Base-by-base conservation (phyloP, 257 asterid genomes). In the Cynanchum wilfordii region DNA sequence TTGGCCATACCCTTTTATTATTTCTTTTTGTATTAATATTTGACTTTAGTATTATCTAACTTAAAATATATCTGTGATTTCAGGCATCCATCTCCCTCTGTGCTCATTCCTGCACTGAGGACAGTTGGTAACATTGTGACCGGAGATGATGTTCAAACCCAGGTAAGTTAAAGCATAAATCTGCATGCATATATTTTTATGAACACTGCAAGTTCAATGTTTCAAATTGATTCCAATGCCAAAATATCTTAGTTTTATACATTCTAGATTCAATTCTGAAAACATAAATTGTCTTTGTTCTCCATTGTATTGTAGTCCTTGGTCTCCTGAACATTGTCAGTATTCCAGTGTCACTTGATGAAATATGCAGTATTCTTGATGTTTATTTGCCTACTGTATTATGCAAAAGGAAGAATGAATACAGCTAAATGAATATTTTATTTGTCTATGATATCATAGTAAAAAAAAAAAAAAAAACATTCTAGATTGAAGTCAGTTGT, bases 41-140 rank as follows among this genome's bases (percentile, higher is more conserved):
- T 54, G 22, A 69, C 30, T 84, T 58, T 68, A 38, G 29, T 38
- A 60, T 47, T 7, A 17, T 62, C 25, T 33, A 63, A 63, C 68
- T 10, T 8, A 9, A 19, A 27, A 1, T 77, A 64, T 50, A 65
- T 51, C 5, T 55, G 25, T 77, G 57, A 71, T 49, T 76, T 54
- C 91, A 92, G 98, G 50, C 98, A 93, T 79, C 97, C 97, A 27
- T 87, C 96, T 75, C 95, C 98, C 75, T 86, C 96, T 7, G 98
- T 93, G 77, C 96, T 93, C 73, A 87, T 90, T 73, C 98, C 98
- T 79, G 97, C 98, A 16, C 93, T 93, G 56, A 95, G 98, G 68
- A 89, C 98, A 1, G 95, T 89, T 74, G 98, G 97, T 59, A 93
- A 93, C 81, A 90, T 93, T 84, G 98, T 88, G 72, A 90, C 98